Conservation (phyloP, 305 asterid genomes). For the Salvia sclarea region DNA sequence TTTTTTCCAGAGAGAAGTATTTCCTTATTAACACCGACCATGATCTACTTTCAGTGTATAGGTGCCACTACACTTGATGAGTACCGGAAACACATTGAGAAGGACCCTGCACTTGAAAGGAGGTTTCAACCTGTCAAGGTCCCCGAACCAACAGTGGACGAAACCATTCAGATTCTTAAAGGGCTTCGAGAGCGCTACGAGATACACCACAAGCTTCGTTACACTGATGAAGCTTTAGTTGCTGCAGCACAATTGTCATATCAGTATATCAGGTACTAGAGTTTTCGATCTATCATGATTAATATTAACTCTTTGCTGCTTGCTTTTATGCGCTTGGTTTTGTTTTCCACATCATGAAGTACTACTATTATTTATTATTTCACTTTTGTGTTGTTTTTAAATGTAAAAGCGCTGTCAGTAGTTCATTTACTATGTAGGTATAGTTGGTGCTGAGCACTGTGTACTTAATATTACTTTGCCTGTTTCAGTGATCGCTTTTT, state of each 20-base stretch:
- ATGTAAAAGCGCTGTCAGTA: neutral
- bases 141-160: constrained; percentile 96
- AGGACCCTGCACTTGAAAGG: constrained; percentile 95
- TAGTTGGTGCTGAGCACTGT: neutral
- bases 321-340: constrained; percentile 11
- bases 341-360: neutral
- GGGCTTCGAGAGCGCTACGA: constrained; percentile 95
- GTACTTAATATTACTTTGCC: constrained; percentile 14
- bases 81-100: constrained; percentile 92
- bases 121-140: constrained; percentile 98
- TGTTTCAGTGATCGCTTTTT: constrained; percentile 88
- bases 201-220: constrained; percentile 97
- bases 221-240: constrained; percentile 86
- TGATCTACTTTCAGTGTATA: constrained; percentile 63
- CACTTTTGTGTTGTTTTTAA: neutral
- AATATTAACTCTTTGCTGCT: neutral
- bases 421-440: neutral
- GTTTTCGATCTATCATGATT: neutral
- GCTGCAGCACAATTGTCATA: constrained; percentile 90
- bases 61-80: constrained; percentile 98
- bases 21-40: constrained; percentile 1
- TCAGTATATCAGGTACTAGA: constrained; percentile 88
- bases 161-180: constrained; percentile 84
- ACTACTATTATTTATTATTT: neutral
- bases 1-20: neutral